Evolutionary conservation across 164 flowering plant species (phyloP), one percentile per base, ranked within the genome.

Genomic region (Kalanchoe fedtschenkoi): DNA sequence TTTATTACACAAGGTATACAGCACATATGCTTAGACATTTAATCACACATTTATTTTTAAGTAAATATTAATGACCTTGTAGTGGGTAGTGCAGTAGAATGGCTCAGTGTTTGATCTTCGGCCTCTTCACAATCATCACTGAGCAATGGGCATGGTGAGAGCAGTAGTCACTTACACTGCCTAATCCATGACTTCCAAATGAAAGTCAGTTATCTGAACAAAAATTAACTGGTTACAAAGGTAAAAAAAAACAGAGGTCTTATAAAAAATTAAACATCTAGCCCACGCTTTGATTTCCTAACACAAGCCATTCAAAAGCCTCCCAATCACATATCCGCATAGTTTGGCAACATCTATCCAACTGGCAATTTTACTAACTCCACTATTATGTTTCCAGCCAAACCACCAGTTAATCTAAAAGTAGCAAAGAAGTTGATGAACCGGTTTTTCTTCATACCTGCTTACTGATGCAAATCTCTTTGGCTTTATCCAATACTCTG

Each of bases 381-480:
- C n/a, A 26, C 17, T 3, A 26, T 26, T 28, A 28, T 28, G 59
- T 8, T 55, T 15, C 26, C 34, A 55, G 6, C 8, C 8, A n/a
- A n/a, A n/a, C n/a, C n/a, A n/a, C 15, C 33, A 30, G 22, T n/a
- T n/a, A 57, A 1, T 15, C 37, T 3, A 4, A 13, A 17, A 15
- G 5, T 3, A 0, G n/a, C 5, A 30, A 26, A 17, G 4, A 0
- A 28, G 35, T 14, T 11, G 16, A 55, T 5, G 15, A 0, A 55
- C 2, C 9, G 17, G 26, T 28, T 11, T 9, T 58, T 19, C 21
- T 33, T 1, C 6, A 65, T 71, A 86, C 92, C 72, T 68, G 66
- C 76, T 80, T 87, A 22, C 57, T 54, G 63, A 0, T 19, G 71
- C 92, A 86, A 1, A 81, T 39, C 7, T 76, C 71, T 34, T 70